These are phyloP conservation scores for Podila verticillata DNA, from an alignment of 192 early-diverging fungal genomes.

Conservation along the genomic window DNA sequence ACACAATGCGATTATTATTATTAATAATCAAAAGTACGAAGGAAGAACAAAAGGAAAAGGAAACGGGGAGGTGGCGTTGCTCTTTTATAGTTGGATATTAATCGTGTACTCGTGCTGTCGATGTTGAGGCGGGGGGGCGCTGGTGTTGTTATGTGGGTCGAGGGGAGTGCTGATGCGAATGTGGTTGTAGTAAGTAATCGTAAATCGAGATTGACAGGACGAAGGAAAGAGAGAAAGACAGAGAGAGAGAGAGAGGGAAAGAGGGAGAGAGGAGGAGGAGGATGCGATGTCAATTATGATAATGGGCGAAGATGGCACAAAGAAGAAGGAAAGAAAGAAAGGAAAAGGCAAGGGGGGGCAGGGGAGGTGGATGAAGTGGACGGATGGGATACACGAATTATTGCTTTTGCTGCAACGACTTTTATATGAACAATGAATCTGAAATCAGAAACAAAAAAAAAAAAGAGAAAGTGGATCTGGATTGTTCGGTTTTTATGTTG, in stretches of 20 bases:
- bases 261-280: background rate
- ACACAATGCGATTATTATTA: background rate
- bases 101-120: no score
- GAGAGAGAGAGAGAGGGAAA: background rate
- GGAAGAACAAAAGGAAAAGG: background rate
- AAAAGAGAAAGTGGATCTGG: background rate
- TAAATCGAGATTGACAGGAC: no score
- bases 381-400: conserved; percentile 2
- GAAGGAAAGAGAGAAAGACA: background rate
- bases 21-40: no score
- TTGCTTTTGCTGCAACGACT: background rate
- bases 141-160: no score
- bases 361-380: background rate
- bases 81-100: background rate
- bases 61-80: background rate
- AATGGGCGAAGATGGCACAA: background rate
- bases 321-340: background rate
- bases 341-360: background rate
- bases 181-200: no score
- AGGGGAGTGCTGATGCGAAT: no score
- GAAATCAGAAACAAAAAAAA: background rate
- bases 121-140: no score
- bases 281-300: background rate
- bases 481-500: background rate
- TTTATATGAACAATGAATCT: conserved; percentile 4